Evolutionary conservation across 495 filamentous ascomycete genomes (phyloP).

Genomic region (Aspergillus mulundensis): DNA sequence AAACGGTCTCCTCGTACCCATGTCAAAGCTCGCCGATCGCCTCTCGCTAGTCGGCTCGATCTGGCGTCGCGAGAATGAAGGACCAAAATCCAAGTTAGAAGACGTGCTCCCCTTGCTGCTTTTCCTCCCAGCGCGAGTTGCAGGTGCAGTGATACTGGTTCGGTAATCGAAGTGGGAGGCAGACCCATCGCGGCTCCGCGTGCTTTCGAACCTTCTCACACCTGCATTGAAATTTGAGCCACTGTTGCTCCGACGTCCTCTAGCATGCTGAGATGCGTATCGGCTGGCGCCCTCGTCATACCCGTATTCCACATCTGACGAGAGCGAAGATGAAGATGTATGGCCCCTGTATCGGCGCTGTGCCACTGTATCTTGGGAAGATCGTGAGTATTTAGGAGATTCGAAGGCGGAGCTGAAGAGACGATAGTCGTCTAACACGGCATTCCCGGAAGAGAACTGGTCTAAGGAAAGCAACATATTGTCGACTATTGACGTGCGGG

Average conservation of each 20-base stretch:
- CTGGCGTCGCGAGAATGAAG: slow-evolving; percentile 41
- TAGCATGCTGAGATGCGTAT: slow-evolving; percentile 50
- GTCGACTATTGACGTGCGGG: slow-evolving; percentile 82
- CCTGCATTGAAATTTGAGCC: slow-evolving; percentile 67
- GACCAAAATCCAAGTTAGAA: slow-evolving; percentile 63
- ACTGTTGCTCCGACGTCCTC: slow-evolving; percentile 74
- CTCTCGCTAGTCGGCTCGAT: slow-evolving; percentile 54
- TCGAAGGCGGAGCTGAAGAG: slow-evolving; percentile 42
- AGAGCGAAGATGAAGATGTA: slow-evolving; percentile 64
- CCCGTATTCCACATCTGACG: slow-evolving; percentile 69
- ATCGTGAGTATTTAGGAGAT: slow-evolving; percentile 22
- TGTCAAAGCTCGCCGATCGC: slow-evolving; percentile 77
- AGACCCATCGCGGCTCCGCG: slow-evolving; percentile 44
- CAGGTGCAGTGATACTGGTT: slow-evolving; percentile 7
- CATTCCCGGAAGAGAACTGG: slow-evolving; percentile 57
- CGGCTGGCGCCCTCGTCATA: slow-evolving; percentile 61
- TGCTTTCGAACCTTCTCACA: slow-evolving; percentile 62
- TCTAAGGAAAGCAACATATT: slow-evolving; percentile 90
- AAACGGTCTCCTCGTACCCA: slow-evolving; percentile 41
- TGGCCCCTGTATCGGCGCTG: slow-evolving; percentile 52
- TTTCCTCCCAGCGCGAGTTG: slow-evolving; percentile 45
- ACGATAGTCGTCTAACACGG: slow-evolving; percentile 38
- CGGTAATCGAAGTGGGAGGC: slow-evolving; percentile 27
- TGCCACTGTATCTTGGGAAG: slow-evolving; percentile 24
- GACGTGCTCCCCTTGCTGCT: slow-evolving; percentile 70